Evolutionary conservation across 306 rosid species (phyloP).

Genomic region (Adenanthera pavonina): DNA sequence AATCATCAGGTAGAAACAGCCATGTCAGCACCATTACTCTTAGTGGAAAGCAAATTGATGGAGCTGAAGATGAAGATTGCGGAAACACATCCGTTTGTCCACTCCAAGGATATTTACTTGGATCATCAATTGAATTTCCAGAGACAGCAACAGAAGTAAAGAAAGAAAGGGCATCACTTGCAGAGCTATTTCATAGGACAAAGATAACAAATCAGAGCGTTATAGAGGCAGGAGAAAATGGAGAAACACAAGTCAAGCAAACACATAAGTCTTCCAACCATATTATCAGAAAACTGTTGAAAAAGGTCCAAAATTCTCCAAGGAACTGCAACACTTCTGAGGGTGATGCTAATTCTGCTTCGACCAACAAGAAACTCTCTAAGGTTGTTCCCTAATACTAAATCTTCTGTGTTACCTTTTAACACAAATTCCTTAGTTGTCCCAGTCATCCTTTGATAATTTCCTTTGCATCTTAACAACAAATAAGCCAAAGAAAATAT

Average conservation of each 20-base stretch:
- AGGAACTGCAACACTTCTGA: conserved; percentile 42
- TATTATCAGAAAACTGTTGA: conserved; percentile 68
- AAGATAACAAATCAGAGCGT: conserved; percentile 48
- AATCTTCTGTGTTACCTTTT: conserved; percentile 34
- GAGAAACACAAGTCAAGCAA: conserved; percentile 50
- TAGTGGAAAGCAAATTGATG: conserved; percentile 61
- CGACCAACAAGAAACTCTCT: conserved; percentile 64
- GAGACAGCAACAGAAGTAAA: conserved; percentile 54
- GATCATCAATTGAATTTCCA: conserved; percentile 69
- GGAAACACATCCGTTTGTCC: conserved; percentile 71
- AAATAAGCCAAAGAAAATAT: background rate
- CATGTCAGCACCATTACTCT: conserved; percentile 70
- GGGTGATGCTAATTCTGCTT: conserved; percentile 48
- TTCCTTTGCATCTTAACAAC: conserved; percentile 30
- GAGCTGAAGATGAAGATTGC: conserved; percentile 60
- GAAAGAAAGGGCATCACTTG: conserved; percentile 69
- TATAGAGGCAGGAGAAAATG: conserved; percentile 42
- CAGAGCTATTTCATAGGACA: conserved; percentile 70
- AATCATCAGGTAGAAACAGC: conserved; percentile 77
- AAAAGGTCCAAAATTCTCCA: conserved; percentile 56
- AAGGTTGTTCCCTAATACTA: conserved; percentile 67
- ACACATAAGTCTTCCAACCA: conserved; percentile 57
- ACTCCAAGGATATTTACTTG: conserved; percentile 84
- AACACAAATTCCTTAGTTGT: conserved; percentile 30
- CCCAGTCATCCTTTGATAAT: conserved; percentile 17